These are phyloP conservation scores for Monascus ruber DNA, from an alignment of 2,329 filamentous ascomycete genomes.

Conservation along the genomic window DNA sequence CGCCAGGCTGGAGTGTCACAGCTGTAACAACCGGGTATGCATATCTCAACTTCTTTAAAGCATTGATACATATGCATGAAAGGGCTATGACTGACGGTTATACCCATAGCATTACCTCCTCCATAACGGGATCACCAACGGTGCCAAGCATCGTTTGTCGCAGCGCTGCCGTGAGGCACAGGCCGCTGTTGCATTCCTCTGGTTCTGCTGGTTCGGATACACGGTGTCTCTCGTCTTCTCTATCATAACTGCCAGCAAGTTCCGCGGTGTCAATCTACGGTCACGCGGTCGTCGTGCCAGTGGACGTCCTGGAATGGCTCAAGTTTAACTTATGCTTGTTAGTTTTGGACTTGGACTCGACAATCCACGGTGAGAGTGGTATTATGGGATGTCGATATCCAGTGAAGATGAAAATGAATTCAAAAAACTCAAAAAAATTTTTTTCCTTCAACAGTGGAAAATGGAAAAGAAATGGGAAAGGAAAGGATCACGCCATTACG, in stretches of 20 bases:
- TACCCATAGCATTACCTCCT: slow-evolving; percentile 24
- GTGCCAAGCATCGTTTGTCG: slow-evolving; percentile 18
- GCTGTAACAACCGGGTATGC: slow-evolving; percentile 37
- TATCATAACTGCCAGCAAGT: slow-evolving; percentile 14
- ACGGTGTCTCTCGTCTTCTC: slow-evolving; percentile 31
- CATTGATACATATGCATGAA: too few relatives aligned
- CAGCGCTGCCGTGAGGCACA: slow-evolving; percentile 42
- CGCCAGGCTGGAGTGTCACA: slow-evolving; percentile 32
- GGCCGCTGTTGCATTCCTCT: slow-evolving; percentile 40
- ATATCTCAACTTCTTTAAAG: too few relatives aligned
- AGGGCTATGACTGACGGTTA: too few relatives aligned
- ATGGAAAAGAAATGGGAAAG: too few relatives aligned
- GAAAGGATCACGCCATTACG: too few relatives aligned
- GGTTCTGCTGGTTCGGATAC: slow-evolving; percentile 39
- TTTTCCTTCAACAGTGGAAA: too few relatives aligned
- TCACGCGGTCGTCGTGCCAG: slow-evolving; percentile 18
- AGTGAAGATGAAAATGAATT: too few relatives aligned
- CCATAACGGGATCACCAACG: slow-evolving; percentile 37
- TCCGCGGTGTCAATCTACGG: slow-evolving; percentile 22
- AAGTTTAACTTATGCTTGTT: slow-evolving; percentile 24
- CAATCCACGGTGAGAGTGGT: too few relatives aligned
- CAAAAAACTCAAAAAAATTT: too few relatives aligned
- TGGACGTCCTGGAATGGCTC: slow-evolving; percentile 31
- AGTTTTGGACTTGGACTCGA: neutral
- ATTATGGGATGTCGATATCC: too few relatives aligned